Base-by-base conservation (phyloP, 331 rosid species). In the Phaseolus coccineus region DNA sequence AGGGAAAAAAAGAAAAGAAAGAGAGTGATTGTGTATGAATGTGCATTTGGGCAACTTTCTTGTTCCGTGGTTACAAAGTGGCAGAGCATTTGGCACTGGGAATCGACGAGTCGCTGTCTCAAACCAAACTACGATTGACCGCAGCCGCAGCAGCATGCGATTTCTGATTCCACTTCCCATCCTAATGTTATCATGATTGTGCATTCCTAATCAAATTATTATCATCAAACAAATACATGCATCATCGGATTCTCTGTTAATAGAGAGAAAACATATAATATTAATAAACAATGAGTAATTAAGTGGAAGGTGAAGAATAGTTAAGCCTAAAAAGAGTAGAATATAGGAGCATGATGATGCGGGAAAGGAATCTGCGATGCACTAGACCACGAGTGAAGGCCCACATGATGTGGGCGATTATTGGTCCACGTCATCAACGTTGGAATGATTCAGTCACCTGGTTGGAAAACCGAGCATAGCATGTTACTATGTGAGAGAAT, bases 391-490 rank as follows among this genome's bases (percentile, higher is more conserved):
- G 40, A 52, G 52, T 19, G 70, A 40, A 3, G 81, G 10, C 70
- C 83, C 81, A 81, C 76, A 52, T 64, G 53, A 8, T 40, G 16
- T 13, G 47, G 40, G 30, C 13, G 19, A 53, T 44, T 3, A 35
- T 64, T 63, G 77, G 33, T 31, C 84, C 81, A 59, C 61, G 15
- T 73, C 82, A 77, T 73, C 74, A 73, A 22, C 48, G 16, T 47
- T 46, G 78, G 61, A 75, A 80, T 84, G 76, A 84, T 76, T 76
- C 27, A 39, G 76, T 47, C 70, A 52, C 74, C 81, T 67, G 57
- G 63, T 80, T 80, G 69, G 79, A 80, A 72, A 64, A 76, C 61
- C 30, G 8, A 74, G 33, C 59, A 13, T 48, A 3, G 37, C 80
- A 81, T 73, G 55, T 78, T 69, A 55, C 13, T 8, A 42, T 42